Evolutionary conservation across 78 protist species (phyloP).

Genomic region (Guillardia theta): DNA sequence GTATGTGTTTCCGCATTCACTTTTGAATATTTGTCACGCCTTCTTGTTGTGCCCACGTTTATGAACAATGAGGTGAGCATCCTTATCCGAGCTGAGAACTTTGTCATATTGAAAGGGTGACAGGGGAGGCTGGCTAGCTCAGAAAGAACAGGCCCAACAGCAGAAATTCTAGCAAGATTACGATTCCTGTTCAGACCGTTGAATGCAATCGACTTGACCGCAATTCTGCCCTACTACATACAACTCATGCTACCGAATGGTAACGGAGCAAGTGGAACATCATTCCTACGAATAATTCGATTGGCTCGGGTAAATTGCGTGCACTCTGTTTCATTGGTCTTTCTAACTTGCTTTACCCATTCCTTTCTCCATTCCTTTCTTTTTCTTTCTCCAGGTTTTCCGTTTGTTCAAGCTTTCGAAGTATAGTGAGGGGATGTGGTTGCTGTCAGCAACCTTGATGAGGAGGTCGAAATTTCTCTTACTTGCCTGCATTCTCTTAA

Average conservation of each 20-base stretch:
- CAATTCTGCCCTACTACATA: not conserved
- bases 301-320: not conserved
- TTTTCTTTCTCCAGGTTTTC: not conserved
- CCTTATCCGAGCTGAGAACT: not conserved
- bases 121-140: not conserved
- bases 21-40: not conserved
- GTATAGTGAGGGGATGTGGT: not conserved
- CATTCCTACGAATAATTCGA: not conserved
- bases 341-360: too few species aligned
- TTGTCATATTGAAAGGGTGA: too few species aligned
- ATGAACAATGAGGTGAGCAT: not conserved
- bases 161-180: not conserved
- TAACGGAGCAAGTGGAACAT: not conserved
- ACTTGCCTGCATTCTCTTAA: not conserved
- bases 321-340: not conserved
- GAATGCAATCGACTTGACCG: not conserved
- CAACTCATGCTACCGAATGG: not conserved
- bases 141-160: not conserved
- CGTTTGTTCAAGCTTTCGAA: not conserved
- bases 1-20: not conserved
- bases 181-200: not conserved
- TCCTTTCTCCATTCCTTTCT: too few species aligned
- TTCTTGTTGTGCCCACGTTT: not conserved
- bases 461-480: not conserved
- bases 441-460: not conserved